A percentile compares a stretch with the other conserved stretches of the same genome.
phyloP scores from a whole-genome alignment of 2,329 filamentous ascomycete species.

The Xylaria sp. region DNA sequence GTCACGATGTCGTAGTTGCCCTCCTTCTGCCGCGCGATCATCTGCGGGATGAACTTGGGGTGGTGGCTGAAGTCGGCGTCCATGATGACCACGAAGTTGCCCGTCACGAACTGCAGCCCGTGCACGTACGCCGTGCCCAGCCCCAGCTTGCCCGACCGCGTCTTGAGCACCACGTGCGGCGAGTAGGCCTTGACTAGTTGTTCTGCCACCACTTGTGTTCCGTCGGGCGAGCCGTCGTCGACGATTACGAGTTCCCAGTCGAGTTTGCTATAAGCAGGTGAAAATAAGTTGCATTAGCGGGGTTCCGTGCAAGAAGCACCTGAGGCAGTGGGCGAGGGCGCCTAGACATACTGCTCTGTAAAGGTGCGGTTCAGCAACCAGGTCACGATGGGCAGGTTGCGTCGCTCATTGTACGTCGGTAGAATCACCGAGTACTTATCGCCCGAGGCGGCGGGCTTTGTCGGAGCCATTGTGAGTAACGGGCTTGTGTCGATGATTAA shows the following conservation, averaged over 20 bases:
- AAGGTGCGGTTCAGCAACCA: conserved; percentile 96
- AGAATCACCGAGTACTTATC: conserved; percentile 98
- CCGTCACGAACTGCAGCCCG: conserved; percentile 87
- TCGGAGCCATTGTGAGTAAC: conserved; percentile 58
- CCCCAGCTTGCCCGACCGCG: conserved; percentile 94
- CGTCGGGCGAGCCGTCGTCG: conserved; percentile 97
- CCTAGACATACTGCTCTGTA: conserved; percentile 76
- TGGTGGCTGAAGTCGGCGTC: conserved; percentile 99
- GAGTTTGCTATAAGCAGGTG: conserved; percentile 71
- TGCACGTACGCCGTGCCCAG: conserved; percentile 97
- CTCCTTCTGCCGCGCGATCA: conserved; percentile 83
- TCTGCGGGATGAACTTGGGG: conserved; percentile 97
- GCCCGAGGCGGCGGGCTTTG: conserved; percentile 53
- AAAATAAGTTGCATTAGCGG: conserved; percentile 33
- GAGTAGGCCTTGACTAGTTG: conserved; percentile 90
- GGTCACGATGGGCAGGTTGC: conserved; percentile 93
- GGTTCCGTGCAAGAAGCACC: background rate
- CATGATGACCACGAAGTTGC: conserved; percentile 99
- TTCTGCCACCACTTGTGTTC: conserved; percentile 88
- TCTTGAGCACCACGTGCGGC: conserved; percentile 82
- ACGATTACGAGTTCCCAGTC: conserved; percentile 98
- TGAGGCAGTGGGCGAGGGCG: background rate
- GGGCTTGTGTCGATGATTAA: conserved; percentile 17
- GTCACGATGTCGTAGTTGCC: conserved; percentile 96
- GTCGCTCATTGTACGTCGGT: conserved; percentile 98